A percentile compares a stretch with the other conserved stretches of the same genome.
Evolutionary conservation across 495 filamentous ascomycete genomes (phyloP).

Genomic region (Penicillium paxilli): DNA sequence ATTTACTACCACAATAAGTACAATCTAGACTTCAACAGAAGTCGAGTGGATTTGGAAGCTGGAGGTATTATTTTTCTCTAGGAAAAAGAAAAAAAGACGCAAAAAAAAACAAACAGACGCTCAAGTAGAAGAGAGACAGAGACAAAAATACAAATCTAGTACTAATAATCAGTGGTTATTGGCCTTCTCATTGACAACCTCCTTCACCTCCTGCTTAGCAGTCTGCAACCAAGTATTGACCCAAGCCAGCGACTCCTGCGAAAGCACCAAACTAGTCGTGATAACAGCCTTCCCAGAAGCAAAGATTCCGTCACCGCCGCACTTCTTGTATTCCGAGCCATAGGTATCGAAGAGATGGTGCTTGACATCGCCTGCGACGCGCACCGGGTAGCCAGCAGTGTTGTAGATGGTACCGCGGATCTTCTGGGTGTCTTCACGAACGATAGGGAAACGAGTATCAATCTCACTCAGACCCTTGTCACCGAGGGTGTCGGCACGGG

Average conservation of each 20-base stretch:
- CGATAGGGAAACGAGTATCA: conserved; percentile 77
- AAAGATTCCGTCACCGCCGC: conserved; percentile 64
- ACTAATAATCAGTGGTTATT: conserved; percentile 29
- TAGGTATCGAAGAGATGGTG: conserved; percentile 75
- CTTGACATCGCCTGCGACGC: conserved; percentile 66
- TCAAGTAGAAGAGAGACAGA: conserved; percentile 4
- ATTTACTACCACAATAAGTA: too few relatives aligned
- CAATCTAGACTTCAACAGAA: background rate
- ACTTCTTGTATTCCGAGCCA: conserved; percentile 73
- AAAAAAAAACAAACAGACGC: conserved; percentile 6
- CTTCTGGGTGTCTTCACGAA: conserved; percentile 84
- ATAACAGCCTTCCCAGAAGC: conserved; percentile 73
- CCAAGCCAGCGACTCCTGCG: conserved; percentile 62
- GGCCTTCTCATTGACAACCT: conserved; percentile 55
- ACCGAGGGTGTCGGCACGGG: conserved; percentile 77
- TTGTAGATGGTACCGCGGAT: conserved; percentile 66
- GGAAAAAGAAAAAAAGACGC: conserved; percentile 8
- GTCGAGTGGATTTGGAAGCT: too few relatives aligned
- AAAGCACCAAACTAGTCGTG: conserved; percentile 70
- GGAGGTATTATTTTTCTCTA: conserved; percentile 32
- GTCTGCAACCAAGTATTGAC: conserved; percentile 54
- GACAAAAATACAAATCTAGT: conserved; percentile 9
- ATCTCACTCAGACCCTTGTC: conserved; percentile 71
- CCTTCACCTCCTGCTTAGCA: conserved; percentile 64
- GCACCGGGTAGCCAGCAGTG: conserved; percentile 65